A percentile compares a stretch with the other conserved stretches of the same genome.
Conservation (phyloP, 257 asterid species). For the Ajuga chamaepitys region DNA sequence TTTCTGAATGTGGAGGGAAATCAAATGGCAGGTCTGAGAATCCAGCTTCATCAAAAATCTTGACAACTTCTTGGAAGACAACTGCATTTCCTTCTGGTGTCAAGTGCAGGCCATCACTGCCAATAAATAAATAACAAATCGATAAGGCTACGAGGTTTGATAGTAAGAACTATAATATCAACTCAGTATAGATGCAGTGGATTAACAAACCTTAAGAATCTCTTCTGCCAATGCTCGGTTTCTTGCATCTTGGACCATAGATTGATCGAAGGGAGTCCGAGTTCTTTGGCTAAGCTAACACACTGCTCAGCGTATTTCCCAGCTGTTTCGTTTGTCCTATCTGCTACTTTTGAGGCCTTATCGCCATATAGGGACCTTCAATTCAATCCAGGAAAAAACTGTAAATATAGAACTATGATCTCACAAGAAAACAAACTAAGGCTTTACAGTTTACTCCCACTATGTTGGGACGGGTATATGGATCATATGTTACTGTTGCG, state of each 20-base stretch:
- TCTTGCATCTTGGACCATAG: slow-evolving; percentile 96
- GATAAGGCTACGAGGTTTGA: too few species aligned
- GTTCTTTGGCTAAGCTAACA: slow-evolving; percentile 58
- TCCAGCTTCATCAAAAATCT: slow-evolving; percentile 51
- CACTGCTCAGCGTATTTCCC: slow-evolving; percentile 70
- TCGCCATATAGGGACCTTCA: slow-evolving; percentile 65
- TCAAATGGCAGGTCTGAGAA: slow-evolving; percentile 60
- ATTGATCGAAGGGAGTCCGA: slow-evolving; percentile 64
- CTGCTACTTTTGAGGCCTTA: slow-evolving; percentile 59
- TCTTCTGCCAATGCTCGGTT: slow-evolving; percentile 68
- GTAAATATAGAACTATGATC: background rate
- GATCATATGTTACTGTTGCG: too few species aligned
- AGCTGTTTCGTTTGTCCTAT: slow-evolving; percentile 63
- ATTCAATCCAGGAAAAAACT: background rate
- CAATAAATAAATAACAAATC: background rate
- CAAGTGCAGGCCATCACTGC: slow-evolving; percentile 87
- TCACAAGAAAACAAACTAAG: background rate
- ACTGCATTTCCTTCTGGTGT: slow-evolving; percentile 73
- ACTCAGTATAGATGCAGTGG: background rate
- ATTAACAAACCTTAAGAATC: slow-evolving; percentile 27
- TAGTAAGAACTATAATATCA: background rate
- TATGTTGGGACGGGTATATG: too few species aligned
- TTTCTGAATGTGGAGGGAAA: slow-evolving; percentile 64
- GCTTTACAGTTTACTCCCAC: too few species aligned
- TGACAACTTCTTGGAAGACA: slow-evolving; percentile 43